Base-by-base conservation (phyloP, 768 basidiomycete genomes). In the Mycena olivaceomarginata region DNA sequence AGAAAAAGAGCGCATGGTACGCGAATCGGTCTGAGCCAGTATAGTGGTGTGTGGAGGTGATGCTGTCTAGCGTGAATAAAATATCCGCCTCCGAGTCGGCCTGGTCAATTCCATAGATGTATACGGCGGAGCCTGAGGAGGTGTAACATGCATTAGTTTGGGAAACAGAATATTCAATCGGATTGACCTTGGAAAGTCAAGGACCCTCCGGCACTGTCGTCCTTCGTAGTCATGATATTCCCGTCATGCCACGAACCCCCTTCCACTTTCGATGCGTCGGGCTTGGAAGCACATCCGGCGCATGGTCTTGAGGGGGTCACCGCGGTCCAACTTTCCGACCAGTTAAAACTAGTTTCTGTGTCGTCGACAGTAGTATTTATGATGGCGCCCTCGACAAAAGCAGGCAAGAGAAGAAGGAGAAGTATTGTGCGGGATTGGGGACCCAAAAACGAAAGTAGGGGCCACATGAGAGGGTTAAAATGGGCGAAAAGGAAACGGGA, bases 131-230 rank as follows among this genome's bases (percentile, higher is more conserved):
- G 18, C 77, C 77, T 78, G 22, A 39, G 12, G 46, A 39, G 1
- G 37, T 12, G 18, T 46, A 5, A 59, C 16, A 37, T 3, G 8
- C 13, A 31, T 69, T 15, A 66, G 41, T 16, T 40, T 63, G 4
- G 18, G 39, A 9, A 9, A 13, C 22, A 43, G 2, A 16, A 37
- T 5, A 66, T 43, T 9, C 2, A 45, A 22, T 2, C 6, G 64
- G 41, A 68, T 6, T 73, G 72, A 77, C 76, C 76, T 51, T 40
- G 57, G 45, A 77, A 77, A 3, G 72, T 77, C 56, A 77, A 77
- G 7, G 72, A 69, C 13, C 76, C 76, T 8, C 16, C 16, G 8
- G 76, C 69, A 20, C 0, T 5, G 15, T 70, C 45, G 6, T 51
- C 11, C 2, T 60, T 25, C 43, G 59, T 59, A 1, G 64, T 11